phyloP scores from a whole-genome alignment of 2,329 filamentous ascomycete genomes.

The Verticillium longisporum region DNA sequence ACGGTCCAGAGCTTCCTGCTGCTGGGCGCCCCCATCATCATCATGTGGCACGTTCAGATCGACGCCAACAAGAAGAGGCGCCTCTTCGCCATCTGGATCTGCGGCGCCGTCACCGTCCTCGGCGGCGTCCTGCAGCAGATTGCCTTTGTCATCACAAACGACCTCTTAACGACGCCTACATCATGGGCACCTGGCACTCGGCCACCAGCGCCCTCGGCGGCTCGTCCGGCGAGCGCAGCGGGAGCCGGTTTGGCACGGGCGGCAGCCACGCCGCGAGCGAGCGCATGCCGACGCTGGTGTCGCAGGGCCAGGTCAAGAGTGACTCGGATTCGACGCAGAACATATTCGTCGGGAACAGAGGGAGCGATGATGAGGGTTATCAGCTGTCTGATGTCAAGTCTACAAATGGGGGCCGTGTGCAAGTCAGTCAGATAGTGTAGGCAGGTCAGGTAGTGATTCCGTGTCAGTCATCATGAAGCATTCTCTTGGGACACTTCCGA shows the following conservation, averaged over 20 bases:
- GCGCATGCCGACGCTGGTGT: background rate
- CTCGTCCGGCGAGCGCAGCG: background rate
- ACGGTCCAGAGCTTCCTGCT: constrained; percentile 25
- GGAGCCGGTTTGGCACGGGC: background rate
- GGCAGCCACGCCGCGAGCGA: background rate
- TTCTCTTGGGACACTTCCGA: no score
- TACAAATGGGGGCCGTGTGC: background rate
- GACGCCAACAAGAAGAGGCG: constrained; percentile 19
- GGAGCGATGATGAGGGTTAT: background rate
- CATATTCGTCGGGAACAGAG: background rate
- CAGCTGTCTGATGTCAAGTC: background rate
- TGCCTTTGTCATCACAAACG: constrained; percentile 10
- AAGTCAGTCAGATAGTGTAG: no score
- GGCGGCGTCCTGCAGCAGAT: constrained; percentile 21
- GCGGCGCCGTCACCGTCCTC: constrained; percentile 21
- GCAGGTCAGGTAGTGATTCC: no score
- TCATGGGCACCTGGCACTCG: constrained; percentile 9
- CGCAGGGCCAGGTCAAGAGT: background rate
- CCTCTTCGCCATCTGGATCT: constrained; percentile 22
- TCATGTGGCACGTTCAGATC: constrained; percentile 26
- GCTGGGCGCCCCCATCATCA: constrained; percentile 23
- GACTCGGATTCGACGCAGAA: constrained; percentile 1
- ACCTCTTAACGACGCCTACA: constrained; percentile 17
- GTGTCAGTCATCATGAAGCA: no score
- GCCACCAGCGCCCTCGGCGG: constrained; percentile 1